Conservation (phyloP, 225 moss, liverwort and hornwort genomes). For the Marchantia paleacea region DNA sequence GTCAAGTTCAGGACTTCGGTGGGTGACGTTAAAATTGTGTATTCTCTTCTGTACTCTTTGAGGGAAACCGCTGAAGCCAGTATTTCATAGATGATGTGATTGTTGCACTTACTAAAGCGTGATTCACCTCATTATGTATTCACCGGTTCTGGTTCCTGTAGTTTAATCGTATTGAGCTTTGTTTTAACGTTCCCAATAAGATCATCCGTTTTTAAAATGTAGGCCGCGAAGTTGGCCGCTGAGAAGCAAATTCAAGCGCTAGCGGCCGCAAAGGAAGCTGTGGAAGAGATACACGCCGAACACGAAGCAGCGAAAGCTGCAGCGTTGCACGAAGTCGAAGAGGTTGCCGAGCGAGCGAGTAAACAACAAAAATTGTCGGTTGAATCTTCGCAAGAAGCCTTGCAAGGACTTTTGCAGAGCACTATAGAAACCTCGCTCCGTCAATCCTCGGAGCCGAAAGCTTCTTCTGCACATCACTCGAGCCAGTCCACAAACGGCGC, state of each 20-base stretch:
- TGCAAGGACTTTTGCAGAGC: background rate
- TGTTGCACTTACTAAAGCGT: too few species aligned
- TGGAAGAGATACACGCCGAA: background rate
- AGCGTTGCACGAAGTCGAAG: background rate
- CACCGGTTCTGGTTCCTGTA: too few species aligned
- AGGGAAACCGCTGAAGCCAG: too few species aligned
- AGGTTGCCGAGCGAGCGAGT: background rate
- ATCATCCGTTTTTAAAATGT: too few species aligned
- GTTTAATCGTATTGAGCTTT: too few species aligned
- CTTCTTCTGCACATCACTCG: background rate
- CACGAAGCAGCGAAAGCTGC: background rate
- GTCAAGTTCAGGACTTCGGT: too few species aligned
- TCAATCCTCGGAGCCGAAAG: background rate
- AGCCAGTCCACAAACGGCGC: background rate
- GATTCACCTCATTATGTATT: too few species aligned
- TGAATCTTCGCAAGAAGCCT: background rate
- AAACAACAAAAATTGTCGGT: background rate
- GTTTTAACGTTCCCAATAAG: background rate
- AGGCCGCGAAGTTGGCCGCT: constrained; percentile 3
- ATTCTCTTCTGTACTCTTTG: too few species aligned
- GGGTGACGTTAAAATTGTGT: too few species aligned
- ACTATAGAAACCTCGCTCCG: background rate
- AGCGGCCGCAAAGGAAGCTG: background rate
- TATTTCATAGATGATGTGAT: too few species aligned
- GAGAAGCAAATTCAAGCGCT: background rate